Base-by-base conservation (phyloP, 805 yeast genomes). In the Lipomyces spencermartinsiae region DNA sequence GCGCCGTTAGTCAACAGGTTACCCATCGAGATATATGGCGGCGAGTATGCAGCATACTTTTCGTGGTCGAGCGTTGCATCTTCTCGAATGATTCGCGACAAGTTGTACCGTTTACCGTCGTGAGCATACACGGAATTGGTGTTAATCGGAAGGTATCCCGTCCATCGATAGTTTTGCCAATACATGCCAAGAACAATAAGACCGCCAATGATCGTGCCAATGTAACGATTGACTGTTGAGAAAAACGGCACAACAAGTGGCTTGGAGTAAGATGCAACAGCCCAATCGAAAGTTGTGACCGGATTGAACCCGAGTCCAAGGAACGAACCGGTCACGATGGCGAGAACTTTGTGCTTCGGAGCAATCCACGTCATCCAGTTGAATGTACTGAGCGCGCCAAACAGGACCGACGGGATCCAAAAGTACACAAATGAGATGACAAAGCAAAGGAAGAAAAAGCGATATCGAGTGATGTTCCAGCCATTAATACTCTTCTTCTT, bases 341-440 rank as follows among this genome's bases (percentile, higher is more conserved):
- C 84, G 63, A 86, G 76, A 71, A 82, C 80, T 67, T 81, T 78
- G 73, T 84, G 85, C 51, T 81, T 68, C 14, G 88, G 89, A 4
- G 77, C 75, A 58, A 86, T 25, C 29, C 29, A 25, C 3, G 29
- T 25, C 29, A 25, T 25, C 29, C 29, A 25, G 29, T 25, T 25
- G 74, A 89, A 87, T 71, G 82, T 80, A 1, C 89, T 83, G 67
- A 89, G 78, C 19, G 86, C 89, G 37, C 82, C 82, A 77, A 86
- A 85, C 55, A 89, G 78, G 75, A 80, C 87, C 54, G 85, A 88
- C 22, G 91, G 91, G 69, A 88, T 73, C 85, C 87, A 87, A 71
- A 84, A 82, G 82, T 86, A 87, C 2, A 81, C 70, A 68, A 83
- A 81, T 16, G 83, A 77, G 33, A 74, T 74, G 22, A 73, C 54